Evolutionary conservation across 2,329 filamentous ascomycete species (phyloP), one percentile per base, ranked within the genome.

Genomic region (Penicillium sp.): DNA sequence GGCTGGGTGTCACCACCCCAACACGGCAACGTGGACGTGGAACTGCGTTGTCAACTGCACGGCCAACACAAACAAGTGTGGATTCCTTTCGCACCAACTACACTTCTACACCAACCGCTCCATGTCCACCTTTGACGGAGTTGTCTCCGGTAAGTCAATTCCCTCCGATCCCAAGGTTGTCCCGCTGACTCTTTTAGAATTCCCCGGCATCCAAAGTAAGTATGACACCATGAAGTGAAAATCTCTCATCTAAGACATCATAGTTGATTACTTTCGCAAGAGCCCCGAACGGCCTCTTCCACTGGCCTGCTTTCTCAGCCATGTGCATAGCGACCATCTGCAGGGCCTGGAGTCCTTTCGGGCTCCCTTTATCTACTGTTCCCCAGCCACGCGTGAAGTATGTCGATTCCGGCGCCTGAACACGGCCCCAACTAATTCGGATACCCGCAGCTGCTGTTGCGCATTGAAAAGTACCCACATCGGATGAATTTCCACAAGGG

Each of bases 261-360:
- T 50, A 89, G 86, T 96, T 58, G 92, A 96, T 71, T 90, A 86
- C 74, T 96, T 96, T 63, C 83, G 89, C 22, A 74, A 73, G 14
- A 77, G 79, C 42, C 73, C 76, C 4, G 75, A 76, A 5, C 71
- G 72, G 14, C 79, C 73, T 14, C 80, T 87, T 4, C 88, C 90
- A 0, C 72, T 94, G 49, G 91, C 89, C 14, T 94, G 88, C 69
- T 96, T 97, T 66, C 78, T 97, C 24, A 95, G 89, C 70, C 92
- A 97, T 80, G 85, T 95, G 2, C 92, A 96, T 67, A 95, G 88
- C 57, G 92, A 96, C 63, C 92, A 96, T 71, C 80, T 96, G 1
- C 80, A 81, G 31, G 92, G 92, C 0, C 79, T 96, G 1, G 90
- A 95, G 61, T 82, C 79, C 11, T 79, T 92, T 48, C 82, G 84